Conservation (phyloP, 1,284 basidiomycete species). For the Neonothopanus nambi region DNA sequence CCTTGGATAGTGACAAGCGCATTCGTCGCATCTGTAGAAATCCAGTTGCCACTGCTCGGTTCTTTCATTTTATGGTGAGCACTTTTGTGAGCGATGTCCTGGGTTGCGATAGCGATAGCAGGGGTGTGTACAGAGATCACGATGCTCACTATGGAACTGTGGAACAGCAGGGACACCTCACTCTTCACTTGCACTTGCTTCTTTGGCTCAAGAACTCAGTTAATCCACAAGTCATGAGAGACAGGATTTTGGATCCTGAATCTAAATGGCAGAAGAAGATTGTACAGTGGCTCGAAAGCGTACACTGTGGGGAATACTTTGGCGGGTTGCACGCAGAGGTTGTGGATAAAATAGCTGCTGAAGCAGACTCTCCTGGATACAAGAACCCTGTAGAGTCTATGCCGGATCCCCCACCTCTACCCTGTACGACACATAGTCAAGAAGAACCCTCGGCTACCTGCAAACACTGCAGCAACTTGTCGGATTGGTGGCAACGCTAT, state of each 20-base stretch:
- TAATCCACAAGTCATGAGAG: conserved; percentile 27
- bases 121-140: conserved; percentile 27
- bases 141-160: conserved; percentile 36
- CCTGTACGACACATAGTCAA: not conserved
- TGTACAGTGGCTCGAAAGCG: conserved; percentile 19
- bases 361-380: not conserved
- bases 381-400: conserved; percentile 12
- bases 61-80: conserved; percentile 25
- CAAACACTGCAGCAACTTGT: not conserved
- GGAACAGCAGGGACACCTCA: conserved; percentile 33
- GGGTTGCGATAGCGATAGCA: conserved; percentile 23
- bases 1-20: not conserved
- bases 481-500: not conserved
- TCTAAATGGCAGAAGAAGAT: conserved; percentile 19
- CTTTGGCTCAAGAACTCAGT: conserved; percentile 30
- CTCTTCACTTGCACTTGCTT: conserved; percentile 33
- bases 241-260: conserved; percentile 20
- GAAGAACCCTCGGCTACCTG: not conserved
- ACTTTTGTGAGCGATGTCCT: conserved; percentile 28
- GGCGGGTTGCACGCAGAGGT: conserved; percentile 10
- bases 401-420: conserved; percentile 15
- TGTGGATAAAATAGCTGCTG: not conserved
- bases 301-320: conserved; percentile 16
- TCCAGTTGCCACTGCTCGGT: conserved; percentile 25
- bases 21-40: conserved; percentile 25